phyloP scores from a whole-genome alignment of 1,284 basidiomycete species.

The Ustilago loliicola region DNA sequence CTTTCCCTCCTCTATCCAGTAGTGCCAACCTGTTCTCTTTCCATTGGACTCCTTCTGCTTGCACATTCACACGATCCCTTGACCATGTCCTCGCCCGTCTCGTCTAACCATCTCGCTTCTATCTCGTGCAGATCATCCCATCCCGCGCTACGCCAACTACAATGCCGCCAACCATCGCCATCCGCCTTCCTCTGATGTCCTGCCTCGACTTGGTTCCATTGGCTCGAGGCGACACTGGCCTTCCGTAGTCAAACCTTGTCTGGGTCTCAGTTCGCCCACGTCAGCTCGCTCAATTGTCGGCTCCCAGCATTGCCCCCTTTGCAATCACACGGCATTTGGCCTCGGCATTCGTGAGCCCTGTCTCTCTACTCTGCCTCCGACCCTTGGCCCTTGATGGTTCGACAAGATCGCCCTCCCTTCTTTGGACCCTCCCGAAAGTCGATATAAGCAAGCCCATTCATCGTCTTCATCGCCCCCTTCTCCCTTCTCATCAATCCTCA shows the following conservation, averaged over 20 bases:
- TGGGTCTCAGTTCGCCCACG: neutral
- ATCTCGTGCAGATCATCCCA: neutral
- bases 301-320: neutral
- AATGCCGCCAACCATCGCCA: neutral
- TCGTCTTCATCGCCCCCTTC: neutral
- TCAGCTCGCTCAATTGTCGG: constrained; percentile 3
- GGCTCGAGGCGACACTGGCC: too few relatives aligned
- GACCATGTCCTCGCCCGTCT: neutral
- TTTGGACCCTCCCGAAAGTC: neutral
- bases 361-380: neutral
- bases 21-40: neutral
- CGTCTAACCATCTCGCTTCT: constrained; percentile 1
- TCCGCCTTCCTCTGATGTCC: neutral
- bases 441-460: constrained; percentile 1
- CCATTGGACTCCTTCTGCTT: neutral
- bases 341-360: neutral
- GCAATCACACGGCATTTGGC: neutral
- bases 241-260: too few relatives aligned
- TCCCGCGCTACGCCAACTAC: neutral
- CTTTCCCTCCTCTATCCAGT: neutral
- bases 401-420: neutral
- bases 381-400: neutral
- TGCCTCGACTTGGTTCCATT: neutral
- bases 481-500: constrained; percentile 13
- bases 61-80: constrained; percentile 1